Percentiles rank a stretch among this genome's conserved stretches.
Evolutionary conservation across 2,329 filamentous ascomycete species (phyloP).

Genomic region (Venturia carpophila): DNA sequence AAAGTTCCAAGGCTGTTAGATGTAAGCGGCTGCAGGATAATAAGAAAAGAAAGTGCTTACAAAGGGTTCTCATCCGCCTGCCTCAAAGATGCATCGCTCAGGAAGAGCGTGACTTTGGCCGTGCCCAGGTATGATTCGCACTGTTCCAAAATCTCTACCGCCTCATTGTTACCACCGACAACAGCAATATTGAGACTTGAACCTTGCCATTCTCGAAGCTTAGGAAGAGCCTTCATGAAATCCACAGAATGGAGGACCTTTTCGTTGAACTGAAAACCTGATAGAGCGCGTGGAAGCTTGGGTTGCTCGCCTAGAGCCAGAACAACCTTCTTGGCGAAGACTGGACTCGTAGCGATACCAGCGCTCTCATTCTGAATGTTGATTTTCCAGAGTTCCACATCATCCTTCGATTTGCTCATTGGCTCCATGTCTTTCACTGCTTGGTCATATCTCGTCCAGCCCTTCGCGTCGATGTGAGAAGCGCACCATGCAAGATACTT

Average conservation of each 20-base stretch:
- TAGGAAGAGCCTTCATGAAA: background rate
- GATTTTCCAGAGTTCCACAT: conserved; percentile 10
- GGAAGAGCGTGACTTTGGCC: conserved; percentile 11
- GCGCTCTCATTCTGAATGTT: background rate
- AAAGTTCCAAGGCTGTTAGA: background rate
- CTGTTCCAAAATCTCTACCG: conserved; percentile 16
- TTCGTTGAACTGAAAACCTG: background rate
- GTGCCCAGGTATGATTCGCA: background rate
- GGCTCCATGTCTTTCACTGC: conserved; percentile 20
- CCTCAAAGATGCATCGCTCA: background rate
- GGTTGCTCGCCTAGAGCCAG: conserved; percentile 10
- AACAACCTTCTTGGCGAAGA: conserved; percentile 16
- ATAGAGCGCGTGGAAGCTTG: conserved; percentile 11
- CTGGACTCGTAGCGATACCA: background rate
- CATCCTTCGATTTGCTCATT: background rate
- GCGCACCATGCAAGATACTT: conserved; percentile 26
- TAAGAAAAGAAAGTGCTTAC: background rate
- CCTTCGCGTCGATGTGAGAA: conserved; percentile 21
- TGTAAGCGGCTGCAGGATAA: background rate
- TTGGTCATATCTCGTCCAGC: conserved; percentile 25
- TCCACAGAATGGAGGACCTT: conserved; percentile 13
- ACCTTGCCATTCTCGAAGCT: background rate
- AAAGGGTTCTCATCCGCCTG: conserved; percentile 15
- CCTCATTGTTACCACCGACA: conserved; percentile 16
- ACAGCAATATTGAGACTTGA: conserved; percentile 12